phyloP scores from a whole-genome alignment of 2,329 filamentous ascomycete species.

The Thermothelomyces thermophilus region DNA sequence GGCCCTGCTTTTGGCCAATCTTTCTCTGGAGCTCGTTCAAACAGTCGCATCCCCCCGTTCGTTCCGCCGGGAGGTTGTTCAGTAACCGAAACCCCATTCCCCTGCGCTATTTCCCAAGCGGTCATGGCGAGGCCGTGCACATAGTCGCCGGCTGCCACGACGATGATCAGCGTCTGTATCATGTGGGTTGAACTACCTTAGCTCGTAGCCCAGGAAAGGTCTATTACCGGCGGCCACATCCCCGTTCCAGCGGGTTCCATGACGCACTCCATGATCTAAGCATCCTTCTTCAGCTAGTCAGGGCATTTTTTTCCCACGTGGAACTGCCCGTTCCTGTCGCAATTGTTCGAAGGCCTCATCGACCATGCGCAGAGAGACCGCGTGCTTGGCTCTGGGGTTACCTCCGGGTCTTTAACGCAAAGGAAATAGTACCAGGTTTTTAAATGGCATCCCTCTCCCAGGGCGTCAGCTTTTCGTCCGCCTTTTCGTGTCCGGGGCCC shows the following conservation, averaged over 20 bases:
- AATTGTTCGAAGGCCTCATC: neutral
- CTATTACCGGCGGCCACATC: neutral
- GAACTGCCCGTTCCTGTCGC: neutral
- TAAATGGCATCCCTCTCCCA: neutral
- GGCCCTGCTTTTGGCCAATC: neutral
- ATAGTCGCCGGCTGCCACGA: neutral
- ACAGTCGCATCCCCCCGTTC: neutral
- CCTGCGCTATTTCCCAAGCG: neutral
- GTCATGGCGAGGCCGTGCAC: constrained; percentile 1
- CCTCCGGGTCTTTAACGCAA: neutral
- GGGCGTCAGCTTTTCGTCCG: neutral
- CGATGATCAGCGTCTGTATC: neutral
- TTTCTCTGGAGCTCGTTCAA: neutral
- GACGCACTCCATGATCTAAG: neutral
- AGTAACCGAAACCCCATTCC: neutral
- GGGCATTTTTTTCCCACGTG: neutral
- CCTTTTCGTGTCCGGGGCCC: too few relatives aligned
- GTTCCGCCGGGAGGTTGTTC: neutral
- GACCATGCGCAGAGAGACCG: neutral
- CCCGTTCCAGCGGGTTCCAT: neutral
- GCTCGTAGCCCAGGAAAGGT: neutral
- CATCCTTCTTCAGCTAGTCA: constrained; percentile 4
- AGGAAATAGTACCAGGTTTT: too few relatives aligned
- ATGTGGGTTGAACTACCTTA: neutral
- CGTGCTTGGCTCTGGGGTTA: neutral